A percentile compares a stretch with the other conserved stretches of the same genome.
Conservation (phyloP, 75 land plant genomes). For the Isoetes taiwanensis region DNA sequence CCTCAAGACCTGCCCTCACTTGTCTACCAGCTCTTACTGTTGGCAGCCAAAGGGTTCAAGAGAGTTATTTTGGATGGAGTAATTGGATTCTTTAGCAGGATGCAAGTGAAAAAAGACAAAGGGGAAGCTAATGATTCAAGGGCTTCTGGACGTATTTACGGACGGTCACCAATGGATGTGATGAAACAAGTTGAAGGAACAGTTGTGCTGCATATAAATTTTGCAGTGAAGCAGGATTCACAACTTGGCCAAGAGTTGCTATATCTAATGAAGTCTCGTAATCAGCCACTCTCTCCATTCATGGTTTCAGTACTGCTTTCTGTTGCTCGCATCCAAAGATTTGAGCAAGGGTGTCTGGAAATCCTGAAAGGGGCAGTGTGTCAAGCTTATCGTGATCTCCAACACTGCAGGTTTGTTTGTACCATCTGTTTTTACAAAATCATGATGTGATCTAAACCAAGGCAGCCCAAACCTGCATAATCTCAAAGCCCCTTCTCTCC, state of each 20-base stretch:
- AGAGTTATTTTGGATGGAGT: constrained; percentile 52
- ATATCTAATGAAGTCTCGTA: constrained; percentile 25
- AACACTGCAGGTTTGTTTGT: constrained; percentile 39
- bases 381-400: constrained; percentile 39
- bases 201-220: constrained; percentile 73
- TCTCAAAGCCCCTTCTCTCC: too few species aligned
- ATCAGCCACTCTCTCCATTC: constrained; percentile 40
- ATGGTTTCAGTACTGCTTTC: constrained; percentile 54
- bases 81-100: constrained; percentile 38
- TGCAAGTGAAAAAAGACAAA: constrained; percentile 5
- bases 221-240: constrained; percentile 92
- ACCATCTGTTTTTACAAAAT: too few species aligned
- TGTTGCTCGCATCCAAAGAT: constrained; percentile 56
- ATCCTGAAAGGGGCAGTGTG: constrained; percentile 38
- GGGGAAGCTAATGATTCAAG: constrained; percentile 15
- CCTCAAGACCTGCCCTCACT: constrained; percentile 69
- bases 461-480: too few species aligned
- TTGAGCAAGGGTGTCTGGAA: constrained; percentile 46
- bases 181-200: constrained; percentile 76
- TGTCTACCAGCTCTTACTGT: constrained; percentile 61
- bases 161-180: too few species aligned
- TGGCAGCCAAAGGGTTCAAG: constrained; percentile 60
- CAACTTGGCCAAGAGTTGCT: constrained; percentile 65
- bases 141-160: not conserved
- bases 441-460: too few species aligned